These are phyloP conservation scores for Digitaria exilis DNA, from an alignment of 202 grass and related monocot genomes.

Conservation along the genomic window DNA sequence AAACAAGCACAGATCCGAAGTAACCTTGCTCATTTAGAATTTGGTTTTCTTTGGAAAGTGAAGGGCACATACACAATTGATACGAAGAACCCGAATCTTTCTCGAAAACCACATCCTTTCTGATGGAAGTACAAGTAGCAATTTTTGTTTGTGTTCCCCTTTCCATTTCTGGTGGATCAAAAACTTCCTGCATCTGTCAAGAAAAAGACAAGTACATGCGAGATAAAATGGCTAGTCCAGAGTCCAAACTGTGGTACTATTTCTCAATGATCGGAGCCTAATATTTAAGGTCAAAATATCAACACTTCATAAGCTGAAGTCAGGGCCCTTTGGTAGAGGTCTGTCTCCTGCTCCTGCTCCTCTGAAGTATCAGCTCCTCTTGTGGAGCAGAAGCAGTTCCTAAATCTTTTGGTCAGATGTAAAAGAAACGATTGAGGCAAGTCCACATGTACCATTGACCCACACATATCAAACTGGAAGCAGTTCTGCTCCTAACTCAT, in stretches of 20 bases:
- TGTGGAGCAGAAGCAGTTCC: no score
- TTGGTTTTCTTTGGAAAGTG: background rate
- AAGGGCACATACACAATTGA: background rate
- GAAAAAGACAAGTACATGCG: background rate
- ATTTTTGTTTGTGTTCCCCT: slow-evolving; percentile 11
- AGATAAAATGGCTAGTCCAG: slow-evolving; percentile 18
- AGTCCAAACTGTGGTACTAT: background rate
- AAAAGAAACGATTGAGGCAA: no score
- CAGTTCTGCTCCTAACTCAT: background rate
- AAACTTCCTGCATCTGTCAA: slow-evolving; percentile 32
- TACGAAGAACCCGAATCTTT: background rate
- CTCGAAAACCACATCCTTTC: background rate
- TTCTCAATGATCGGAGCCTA: background rate
- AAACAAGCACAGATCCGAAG: background rate
- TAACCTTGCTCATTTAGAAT: slow-evolving; percentile 6
- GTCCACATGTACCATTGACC: no score
- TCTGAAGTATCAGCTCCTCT: no score
- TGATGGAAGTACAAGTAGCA: no score
- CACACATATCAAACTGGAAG: background rate
- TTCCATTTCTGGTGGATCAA: slow-evolving; percentile 21
- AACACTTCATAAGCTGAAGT: no score
- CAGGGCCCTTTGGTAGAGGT: no score
- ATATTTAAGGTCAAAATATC: background rate
- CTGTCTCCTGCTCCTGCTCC: no score
- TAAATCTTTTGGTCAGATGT: no score